phyloP scores from a whole-genome alignment of 2,329 filamentous ascomycete species.

The Dryadomyces quercivorus region DNA sequence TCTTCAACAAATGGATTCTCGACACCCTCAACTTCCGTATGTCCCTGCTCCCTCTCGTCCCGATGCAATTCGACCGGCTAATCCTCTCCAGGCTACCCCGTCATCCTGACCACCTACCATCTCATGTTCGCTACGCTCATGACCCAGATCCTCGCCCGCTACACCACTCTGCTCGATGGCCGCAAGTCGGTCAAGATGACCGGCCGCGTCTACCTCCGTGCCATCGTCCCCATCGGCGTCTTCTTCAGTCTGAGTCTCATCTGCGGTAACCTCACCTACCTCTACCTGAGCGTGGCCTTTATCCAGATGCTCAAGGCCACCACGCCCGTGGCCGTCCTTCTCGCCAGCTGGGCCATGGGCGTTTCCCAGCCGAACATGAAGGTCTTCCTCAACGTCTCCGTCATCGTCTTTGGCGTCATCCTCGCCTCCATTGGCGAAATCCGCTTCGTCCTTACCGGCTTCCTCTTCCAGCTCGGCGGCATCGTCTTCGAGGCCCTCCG shows the following conservation, averaged over 20 bases:
- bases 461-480: conserved; percentile 67
- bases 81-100: conserved; percentile 52
- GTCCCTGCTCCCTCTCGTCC: background rate
- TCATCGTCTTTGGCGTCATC: conserved; percentile 89
- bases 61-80: background rate
- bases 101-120: conserved; percentile 93
- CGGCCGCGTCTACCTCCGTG: conserved; percentile 79
- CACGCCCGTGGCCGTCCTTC: conserved; percentile 82
- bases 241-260: conserved; percentile 96
- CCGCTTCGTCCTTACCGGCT: conserved; percentile 71
- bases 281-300: conserved; percentile 91
- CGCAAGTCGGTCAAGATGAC: conserved; percentile 97
- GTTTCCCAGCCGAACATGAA: conserved; percentile 74
- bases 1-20: conserved; percentile 99
- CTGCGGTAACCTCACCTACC: conserved; percentile 89
- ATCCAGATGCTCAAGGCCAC: conserved; percentile 99
- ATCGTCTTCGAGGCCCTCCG: conserved; percentile 74
- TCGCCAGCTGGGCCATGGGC: conserved; percentile 80
- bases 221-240: conserved; percentile 86
- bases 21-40: conserved; percentile 73
- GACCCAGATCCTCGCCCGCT: conserved; percentile 86
- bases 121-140: conserved; percentile 84
- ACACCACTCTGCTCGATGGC: conserved; percentile 80
- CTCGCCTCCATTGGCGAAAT: conserved; percentile 95
- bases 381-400: conserved; percentile 82